A percentile compares a stretch with the other conserved stretches of the same genome.
Conservation (phyloP, 208 protist genomes). For the Leishmania lainsoni region DNA sequence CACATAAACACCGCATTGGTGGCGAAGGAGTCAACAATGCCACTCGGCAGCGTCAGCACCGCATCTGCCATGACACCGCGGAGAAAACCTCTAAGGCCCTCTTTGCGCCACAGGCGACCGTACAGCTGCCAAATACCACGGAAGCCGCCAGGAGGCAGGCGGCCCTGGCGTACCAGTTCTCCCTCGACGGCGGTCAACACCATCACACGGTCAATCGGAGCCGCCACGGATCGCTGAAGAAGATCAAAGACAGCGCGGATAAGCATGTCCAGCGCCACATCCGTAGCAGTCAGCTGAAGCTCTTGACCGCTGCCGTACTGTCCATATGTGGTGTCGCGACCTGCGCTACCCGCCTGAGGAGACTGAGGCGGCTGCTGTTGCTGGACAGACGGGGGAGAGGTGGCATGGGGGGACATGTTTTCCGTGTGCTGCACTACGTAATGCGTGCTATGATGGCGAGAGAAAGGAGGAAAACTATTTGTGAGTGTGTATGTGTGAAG, state of each 20-base stretch:
- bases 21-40: constrained; percentile 57
- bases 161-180: constrained; percentile 71
- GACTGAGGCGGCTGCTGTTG: not conserved
- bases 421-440: not conserved
- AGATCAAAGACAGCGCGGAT: constrained; percentile 55
- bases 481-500: not conserved
- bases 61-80: constrained; percentile 68
- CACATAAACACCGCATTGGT: constrained; percentile 49
- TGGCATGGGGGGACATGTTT: constrained; percentile 19
- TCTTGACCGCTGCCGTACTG: constrained; percentile 19
- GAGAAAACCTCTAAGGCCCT: constrained; percentile 60
- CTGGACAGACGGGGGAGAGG: constrained; percentile 4
- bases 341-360: not conserved
- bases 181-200: constrained; percentile 75
- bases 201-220: constrained; percentile 68
- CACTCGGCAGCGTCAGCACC: constrained; percentile 58
- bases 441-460: not conserved
- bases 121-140: constrained; percentile 52
- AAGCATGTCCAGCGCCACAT: constrained; percentile 50
- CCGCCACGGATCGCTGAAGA: constrained; percentile 56
- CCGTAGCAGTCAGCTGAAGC: constrained; percentile 11
- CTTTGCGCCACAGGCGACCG: constrained; percentile 60
- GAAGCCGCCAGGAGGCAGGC: constrained; percentile 67
- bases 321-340: constrained; percentile 16
- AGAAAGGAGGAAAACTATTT: not conserved